Conservation (phyloP, 2,329 filamentous ascomycete genomes). For the Hypoxylon sp. region DNA sequence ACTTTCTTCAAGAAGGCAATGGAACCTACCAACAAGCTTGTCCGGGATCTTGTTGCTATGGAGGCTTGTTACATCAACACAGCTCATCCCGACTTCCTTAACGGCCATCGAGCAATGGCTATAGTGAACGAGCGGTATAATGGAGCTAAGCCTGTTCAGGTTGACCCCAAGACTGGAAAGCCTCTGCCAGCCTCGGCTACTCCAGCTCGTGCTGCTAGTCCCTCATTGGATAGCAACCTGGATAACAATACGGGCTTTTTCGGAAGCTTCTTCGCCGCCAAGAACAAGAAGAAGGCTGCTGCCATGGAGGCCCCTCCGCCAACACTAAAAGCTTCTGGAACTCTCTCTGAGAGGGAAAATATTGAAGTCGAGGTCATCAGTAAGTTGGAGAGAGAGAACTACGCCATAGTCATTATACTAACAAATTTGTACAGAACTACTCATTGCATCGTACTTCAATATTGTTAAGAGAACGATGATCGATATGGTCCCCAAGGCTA, state of each 20-base stretch:
- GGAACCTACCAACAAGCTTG: constrained; percentile 98
- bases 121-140: constrained; percentile 95
- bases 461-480: constrained; percentile 99
- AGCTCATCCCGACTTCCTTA: constrained; percentile 96
- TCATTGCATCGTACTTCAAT: constrained; percentile 98
- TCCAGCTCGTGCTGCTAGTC: constrained; percentile 82
- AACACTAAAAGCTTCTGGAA: constrained; percentile 93
- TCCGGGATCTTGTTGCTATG: constrained; percentile 93
- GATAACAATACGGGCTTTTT: constrained; percentile 85
- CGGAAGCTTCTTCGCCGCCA: constrained; percentile 97
- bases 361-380: constrained; percentile 99
- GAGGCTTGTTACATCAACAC: constrained; percentile 99
- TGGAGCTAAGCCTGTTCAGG: constrained; percentile 86
- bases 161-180: constrained; percentile 99
- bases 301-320: constrained; percentile 97
- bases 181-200: constrained; percentile 77
- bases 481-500: constrained; percentile 99
- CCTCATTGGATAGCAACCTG: constrained; percentile 71
- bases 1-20: constrained; percentile 97
- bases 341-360: constrained; percentile 91
- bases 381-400: constrained; percentile 65
- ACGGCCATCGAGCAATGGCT: constrained; percentile 97
- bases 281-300: constrained; percentile 99
- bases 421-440: constrained; percentile 74
- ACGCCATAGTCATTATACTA: constrained; percentile 13